Conservation (phyloP, 164 flowering plant genomes). For the grape (Vitis vinifera) region DNA sequence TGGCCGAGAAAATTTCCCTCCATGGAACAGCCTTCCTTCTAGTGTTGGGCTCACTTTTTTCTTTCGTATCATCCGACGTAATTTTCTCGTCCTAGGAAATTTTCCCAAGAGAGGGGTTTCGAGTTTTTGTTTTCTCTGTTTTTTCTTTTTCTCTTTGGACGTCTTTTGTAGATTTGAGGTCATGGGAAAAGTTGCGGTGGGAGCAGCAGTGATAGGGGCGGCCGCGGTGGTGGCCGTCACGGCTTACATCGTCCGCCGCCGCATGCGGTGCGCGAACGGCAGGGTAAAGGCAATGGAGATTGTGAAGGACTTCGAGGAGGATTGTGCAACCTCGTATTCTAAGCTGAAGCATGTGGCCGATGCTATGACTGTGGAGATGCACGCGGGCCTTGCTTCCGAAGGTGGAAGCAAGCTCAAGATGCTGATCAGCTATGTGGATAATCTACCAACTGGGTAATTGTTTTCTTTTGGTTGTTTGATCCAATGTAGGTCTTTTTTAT, state of each 20-base stretch:
- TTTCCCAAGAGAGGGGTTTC: no score
- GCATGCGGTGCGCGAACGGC: constrained; percentile 29
- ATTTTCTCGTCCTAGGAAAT: no score
- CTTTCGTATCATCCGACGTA: no score
- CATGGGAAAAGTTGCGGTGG: constrained; percentile 43
- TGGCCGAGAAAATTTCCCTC: no score
- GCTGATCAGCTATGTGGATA: constrained; percentile 65
- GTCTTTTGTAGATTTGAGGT: background rate
- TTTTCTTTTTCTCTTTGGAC: no score
- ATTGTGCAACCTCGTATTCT: constrained; percentile 38
- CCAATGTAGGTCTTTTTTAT: no score
- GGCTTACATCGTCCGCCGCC: constrained; percentile 37
- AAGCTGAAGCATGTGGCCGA: constrained; percentile 54
- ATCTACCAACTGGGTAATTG: constrained; percentile 61
- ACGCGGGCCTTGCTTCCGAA: constrained; percentile 69
- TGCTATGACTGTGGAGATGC: constrained; percentile 72
- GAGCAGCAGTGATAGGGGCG: constrained; percentile 34
- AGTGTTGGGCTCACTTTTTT: no score
- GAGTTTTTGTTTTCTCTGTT: no score
- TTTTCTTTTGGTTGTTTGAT: background rate
- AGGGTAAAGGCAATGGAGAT: constrained; percentile 50
- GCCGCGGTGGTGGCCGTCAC: constrained; percentile 45
- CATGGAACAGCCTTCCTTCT: no score
- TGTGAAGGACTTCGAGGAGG: constrained; percentile 52
- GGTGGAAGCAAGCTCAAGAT: constrained; percentile 66